Evolutionary conservation across 805 yeast genomes (phyloP).

Genomic region (Suhomyces faveliae): DNA sequence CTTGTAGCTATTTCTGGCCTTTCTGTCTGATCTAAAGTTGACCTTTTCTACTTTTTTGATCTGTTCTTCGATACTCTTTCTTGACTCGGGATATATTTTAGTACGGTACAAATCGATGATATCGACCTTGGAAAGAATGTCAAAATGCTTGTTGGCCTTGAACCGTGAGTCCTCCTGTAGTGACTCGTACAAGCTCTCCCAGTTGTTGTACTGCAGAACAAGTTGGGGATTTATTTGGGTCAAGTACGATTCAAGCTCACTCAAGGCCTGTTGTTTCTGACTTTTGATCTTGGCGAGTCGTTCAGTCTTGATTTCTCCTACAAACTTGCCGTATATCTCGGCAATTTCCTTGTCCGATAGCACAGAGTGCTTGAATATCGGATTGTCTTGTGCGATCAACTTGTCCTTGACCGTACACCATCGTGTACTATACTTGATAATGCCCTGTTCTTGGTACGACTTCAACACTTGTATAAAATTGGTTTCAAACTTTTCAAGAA

Average conservation of each 20-base stretch:
- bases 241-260: slow-evolving; percentile 53
- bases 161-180: slow-evolving; percentile 50
- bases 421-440: slow-evolving; percentile 55
- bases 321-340: slow-evolving; percentile 52
- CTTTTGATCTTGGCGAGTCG: slow-evolving; percentile 22
- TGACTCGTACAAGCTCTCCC: slow-evolving; percentile 38
- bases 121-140: slow-evolving; percentile 55
- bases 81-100: slow-evolving; percentile 29
- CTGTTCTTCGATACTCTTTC: slow-evolving; percentile 20
- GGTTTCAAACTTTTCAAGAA: slow-evolving; percentile 53
- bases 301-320: slow-evolving; percentile 35
- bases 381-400: slow-evolving; percentile 58
- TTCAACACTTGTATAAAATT: slow-evolving; percentile 52
- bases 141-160: slow-evolving; percentile 57
- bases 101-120: slow-evolving; percentile 51
- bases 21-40: slow-evolving; percentile 58
- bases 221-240: slow-evolving; percentile 30
- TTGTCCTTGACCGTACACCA: slow-evolving; percentile 59
- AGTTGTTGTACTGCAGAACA: slow-evolving; percentile 27
- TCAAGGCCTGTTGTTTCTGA: slow-evolving; percentile 47
- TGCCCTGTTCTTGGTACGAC: slow-evolving; percentile 26
- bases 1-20: slow-evolving; percentile 62
- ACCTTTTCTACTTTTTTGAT: slow-evolving; percentile 25
- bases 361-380: slow-evolving; percentile 60
- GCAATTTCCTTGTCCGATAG: slow-evolving; percentile 57